These are phyloP conservation scores for Carnegiea gigantea DNA, from an alignment of 179 eudicot genomes.

Conservation along the genomic window DNA sequence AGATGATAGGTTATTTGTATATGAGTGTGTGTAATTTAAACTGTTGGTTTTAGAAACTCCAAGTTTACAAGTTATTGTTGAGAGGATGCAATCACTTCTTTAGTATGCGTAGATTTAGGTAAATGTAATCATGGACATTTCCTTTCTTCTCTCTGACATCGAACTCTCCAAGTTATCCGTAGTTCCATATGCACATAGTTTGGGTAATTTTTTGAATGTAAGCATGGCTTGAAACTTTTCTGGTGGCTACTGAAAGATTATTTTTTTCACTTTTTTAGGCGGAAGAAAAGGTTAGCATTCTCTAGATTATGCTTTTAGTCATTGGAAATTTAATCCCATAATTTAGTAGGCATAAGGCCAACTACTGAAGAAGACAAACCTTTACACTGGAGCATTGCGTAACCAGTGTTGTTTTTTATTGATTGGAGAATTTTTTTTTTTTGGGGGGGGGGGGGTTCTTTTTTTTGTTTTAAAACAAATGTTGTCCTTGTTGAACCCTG, in stretches of 20 bases:
- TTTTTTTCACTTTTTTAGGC: constrained; percentile 6
- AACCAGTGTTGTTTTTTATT: background rate
- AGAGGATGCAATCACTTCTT: too few species aligned
- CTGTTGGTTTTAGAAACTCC: background rate
- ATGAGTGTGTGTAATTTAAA: background rate
- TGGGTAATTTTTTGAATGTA: background rate
- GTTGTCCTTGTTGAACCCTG: too few species aligned
- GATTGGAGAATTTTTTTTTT: too few species aligned
- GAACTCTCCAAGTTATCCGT: background rate
- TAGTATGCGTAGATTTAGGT: background rate
- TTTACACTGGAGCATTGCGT: background rate
- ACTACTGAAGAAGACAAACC: background rate
- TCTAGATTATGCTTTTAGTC: background rate
- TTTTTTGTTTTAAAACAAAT: too few species aligned
- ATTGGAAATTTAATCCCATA: background rate
- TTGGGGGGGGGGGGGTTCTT: background rate
- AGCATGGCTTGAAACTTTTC: background rate
- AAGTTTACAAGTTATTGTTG: background rate
- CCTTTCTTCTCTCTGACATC: background rate
- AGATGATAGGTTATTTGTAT: background rate
- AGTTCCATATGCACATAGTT: background rate
- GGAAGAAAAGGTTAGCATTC: background rate
- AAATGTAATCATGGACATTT: background rate
- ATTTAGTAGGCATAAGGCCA: background rate
- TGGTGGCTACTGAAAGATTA: background rate